Base-by-base conservation (phyloP, 202 grass and related monocot species). In the Zizania palustris region DNA sequence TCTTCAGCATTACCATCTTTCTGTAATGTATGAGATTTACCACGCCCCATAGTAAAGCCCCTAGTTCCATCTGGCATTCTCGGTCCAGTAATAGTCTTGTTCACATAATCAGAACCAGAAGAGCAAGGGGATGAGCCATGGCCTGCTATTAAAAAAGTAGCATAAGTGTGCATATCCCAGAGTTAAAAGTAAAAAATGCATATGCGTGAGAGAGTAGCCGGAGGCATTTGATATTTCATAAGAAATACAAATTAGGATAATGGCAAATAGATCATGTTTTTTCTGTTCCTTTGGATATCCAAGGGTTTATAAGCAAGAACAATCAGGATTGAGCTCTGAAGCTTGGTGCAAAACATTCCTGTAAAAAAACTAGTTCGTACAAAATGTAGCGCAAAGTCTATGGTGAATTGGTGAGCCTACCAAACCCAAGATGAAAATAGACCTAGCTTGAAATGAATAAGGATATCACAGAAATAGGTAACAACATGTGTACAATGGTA, bases 1-100 rank as follows among this genome's bases (percentile, higher is more conserved):
- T 81, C 77, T 67, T 77, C 86, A 46, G 62, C 41, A 11, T 78
- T 82, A 35, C 67, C 67, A 11, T 21, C 57, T 6, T 81, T 87
- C 77, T 84, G 50, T 13, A 41, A 44, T 55, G 66, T 60, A 60
- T 86, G 20, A 69, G 81, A 74, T 81, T 62, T 95, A 38, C 96
- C 96, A 60, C 96, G 92, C 50, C 89, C 92, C 78, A 91, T 61
- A n/a, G 84, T 45, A 61, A 99, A 99, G 18, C 92, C 92, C 72
- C 72, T 90, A 11, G 89, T 99, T 36, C 96, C 96, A 85, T 93
- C 89, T 39, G 89, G 92, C 92, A 95, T 95, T 80, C 80, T 95
- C 0, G 91, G 96, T 36, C 96, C 96, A 67, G 89, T 63, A 74
- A 95, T 36, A 63, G 89, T 85, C 73, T 90, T 92, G 86, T 60